Conservation (phyloP, 1,139 yeast species). For the Neolecta irregularis region DNA sequence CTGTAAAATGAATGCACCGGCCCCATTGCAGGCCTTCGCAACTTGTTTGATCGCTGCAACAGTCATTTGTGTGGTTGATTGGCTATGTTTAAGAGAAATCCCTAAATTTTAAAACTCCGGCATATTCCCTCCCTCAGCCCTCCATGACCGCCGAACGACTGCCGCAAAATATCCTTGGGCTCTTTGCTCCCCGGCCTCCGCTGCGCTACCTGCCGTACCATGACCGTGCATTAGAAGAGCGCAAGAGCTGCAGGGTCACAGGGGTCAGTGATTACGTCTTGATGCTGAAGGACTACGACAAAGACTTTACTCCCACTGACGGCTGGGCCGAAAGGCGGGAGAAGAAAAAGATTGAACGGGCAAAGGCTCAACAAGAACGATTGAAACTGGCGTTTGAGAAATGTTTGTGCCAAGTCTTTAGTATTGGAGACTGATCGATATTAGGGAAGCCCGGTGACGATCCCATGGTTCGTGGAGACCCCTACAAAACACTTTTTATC, state of each 20-base stretch:
- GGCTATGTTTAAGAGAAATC: constrained; percentile 1
- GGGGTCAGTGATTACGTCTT: constrained; percentile 35
- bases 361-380: constrained; percentile 21
- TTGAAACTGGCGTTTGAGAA: constrained; percentile 25
- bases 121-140: constrained; percentile 1
- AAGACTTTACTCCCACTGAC: constrained; percentile 24
- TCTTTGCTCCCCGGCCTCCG: constrained; percentile 63
- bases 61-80: constrained; percentile 20
- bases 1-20: constrained; percentile 61
- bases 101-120: neutral
- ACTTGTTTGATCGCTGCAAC: constrained; percentile 34
- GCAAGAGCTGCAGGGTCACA: constrained; percentile 37
- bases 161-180: constrained; percentile 47
- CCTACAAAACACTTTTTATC: constrained; percentile 63
- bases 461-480: constrained; percentile 53
- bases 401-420: constrained; percentile 21
- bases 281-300: constrained; percentile 26
- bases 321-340: constrained; percentile 27
- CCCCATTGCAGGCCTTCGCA: constrained; percentile 58
- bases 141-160: constrained; percentile 33
- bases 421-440: constrained; percentile 17
- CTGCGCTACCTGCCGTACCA: constrained; percentile 36
- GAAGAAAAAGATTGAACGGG: constrained; percentile 23
- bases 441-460: constrained; percentile 41
- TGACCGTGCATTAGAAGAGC: constrained; percentile 38